Base-by-base conservation (phyloP, 345 rosid species). In the Hibiscus tridactylites region DNA sequence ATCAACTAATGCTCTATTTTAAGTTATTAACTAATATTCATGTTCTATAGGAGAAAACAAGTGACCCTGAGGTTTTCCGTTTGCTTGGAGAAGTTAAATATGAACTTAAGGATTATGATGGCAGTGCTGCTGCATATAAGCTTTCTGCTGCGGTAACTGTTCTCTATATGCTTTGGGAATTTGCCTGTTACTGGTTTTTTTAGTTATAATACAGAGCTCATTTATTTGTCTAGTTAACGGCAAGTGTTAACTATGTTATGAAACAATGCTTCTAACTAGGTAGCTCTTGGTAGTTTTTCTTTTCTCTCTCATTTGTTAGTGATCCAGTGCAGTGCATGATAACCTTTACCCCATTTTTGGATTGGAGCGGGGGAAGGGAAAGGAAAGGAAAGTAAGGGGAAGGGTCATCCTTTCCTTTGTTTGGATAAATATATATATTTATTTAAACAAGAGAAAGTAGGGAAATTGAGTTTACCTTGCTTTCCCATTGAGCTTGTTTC, bases 81-180 rank as follows among this genome's bases (percentile, higher is more conserved):
- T 88, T 94, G 91, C 91, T 91, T 73, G 98, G 96, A 71, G 97
- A 94, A 80, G 91, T 90, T 65, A 94, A 91, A 80, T 91, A 80
- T 79, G 90, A 87, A 79, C 96, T 94, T 54, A 81, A 83, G 81
- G 97, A 91, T 83, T 94, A 86, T 81, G 95, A 87, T 46, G 95
- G 98, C 66, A 94, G 98, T 82, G 86, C 75, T 69, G 87, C 87
- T 76, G 95, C 98, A 24, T 94, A 87, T 80, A 90, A 60, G 80
- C 79, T 74, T 64, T 84, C 98, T 42, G 77, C 76, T 39, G 82
- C 54, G 98, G 98, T 92, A 35, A 71, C 74, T 73, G 19, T 54
- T 75, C 58, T 50, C 64, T 24, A 9, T 6, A 61, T 47, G 42
- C 65, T 6, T 33, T 2, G 39, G 39, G 26, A 28, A 37, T 69